Evolutionary conservation across 352 stramenopile genomes (phyloP).

Genomic region (Blastocystis sp.): DNA sequence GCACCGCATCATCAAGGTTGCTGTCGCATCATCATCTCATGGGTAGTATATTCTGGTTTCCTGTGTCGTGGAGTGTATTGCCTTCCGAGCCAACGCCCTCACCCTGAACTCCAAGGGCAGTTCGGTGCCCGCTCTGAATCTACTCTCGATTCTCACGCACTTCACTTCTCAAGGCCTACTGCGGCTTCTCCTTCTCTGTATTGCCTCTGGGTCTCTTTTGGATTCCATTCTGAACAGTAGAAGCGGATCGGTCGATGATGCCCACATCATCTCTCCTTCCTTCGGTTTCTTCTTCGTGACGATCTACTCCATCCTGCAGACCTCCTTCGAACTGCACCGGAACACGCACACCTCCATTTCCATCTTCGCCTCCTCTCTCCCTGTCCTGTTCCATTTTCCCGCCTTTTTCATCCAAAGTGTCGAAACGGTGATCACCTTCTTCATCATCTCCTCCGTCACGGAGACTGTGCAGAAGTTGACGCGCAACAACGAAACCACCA

Average conservation of each 20-base stretch:
- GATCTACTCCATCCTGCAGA: slow-evolving; percentile 5
- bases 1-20: not conserved
- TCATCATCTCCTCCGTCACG: slow-evolving; percentile 8
- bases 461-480: slow-evolving; percentile 13
- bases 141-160: not conserved
- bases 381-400: not conserved
- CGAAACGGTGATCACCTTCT: slow-evolving; percentile 1
- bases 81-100: not conserved
- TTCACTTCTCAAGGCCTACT: not conserved
- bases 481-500: not conserved
- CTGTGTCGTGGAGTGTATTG: not conserved
- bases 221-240: not conserved
- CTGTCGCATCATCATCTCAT: not conserved
- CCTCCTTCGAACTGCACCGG: not conserved
- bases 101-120: not conserved
- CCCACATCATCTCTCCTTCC: not conserved
- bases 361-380: not conserved
- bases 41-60: not conserved
- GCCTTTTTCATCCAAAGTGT: not conserved
- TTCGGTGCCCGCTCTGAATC: not conserved
- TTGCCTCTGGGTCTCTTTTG: not conserved
- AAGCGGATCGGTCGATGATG: not conserved
- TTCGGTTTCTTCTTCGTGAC: not conserved
- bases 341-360: not conserved
- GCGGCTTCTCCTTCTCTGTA: not conserved